These are phyloP conservation scores for Patellifolia procumbens DNA, from an alignment of 179 eudicot species.

Conservation along the genomic window DNA sequence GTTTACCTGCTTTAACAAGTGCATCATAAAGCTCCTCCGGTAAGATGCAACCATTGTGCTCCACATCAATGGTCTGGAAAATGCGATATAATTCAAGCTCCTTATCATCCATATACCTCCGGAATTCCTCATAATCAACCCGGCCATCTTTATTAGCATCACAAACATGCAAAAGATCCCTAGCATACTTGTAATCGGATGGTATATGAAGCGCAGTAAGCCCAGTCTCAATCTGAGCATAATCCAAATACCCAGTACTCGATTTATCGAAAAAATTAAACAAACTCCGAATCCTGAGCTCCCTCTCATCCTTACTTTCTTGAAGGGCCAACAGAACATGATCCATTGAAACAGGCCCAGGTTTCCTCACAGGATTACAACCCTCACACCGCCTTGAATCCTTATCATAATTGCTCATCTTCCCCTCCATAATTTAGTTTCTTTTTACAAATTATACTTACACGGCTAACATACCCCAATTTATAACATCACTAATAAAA, in stretches of 20 bases:
- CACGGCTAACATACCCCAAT: neutral
- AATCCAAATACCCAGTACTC: constrained; percentile 67
- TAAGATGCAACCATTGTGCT: constrained; percentile 86
- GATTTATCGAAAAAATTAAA: constrained; percentile 67
- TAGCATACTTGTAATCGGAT: constrained; percentile 85
- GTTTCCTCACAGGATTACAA: constrained; percentile 71
- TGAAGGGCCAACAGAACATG: constrained; percentile 78
- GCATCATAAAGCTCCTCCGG: constrained; percentile 97
- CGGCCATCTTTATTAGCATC: constrained; percentile 82
- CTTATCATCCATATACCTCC: constrained; percentile 93
- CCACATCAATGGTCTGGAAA: constrained; percentile 93
- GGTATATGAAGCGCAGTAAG: constrained; percentile 74
- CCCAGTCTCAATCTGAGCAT: constrained; percentile 65
- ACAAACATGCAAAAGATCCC: constrained; percentile 74
- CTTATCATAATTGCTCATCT: constrained; percentile 27
- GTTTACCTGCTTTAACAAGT: constrained; percentile 84
- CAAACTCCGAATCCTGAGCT: constrained; percentile 58
- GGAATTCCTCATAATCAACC: constrained; percentile 81
- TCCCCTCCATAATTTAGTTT: constrained; percentile 29
- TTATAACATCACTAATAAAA: no score
- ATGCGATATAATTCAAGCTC: constrained; percentile 88
- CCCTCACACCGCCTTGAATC: constrained; percentile 38
- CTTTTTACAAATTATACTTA: neutral
- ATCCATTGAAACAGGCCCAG: constrained; percentile 73
- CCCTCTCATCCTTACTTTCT: constrained; percentile 82